These are phyloP conservation scores for Pharus latifolius DNA, from an alignment of 176 grass and related monocot genomes.

Conservation along the genomic window DNA sequence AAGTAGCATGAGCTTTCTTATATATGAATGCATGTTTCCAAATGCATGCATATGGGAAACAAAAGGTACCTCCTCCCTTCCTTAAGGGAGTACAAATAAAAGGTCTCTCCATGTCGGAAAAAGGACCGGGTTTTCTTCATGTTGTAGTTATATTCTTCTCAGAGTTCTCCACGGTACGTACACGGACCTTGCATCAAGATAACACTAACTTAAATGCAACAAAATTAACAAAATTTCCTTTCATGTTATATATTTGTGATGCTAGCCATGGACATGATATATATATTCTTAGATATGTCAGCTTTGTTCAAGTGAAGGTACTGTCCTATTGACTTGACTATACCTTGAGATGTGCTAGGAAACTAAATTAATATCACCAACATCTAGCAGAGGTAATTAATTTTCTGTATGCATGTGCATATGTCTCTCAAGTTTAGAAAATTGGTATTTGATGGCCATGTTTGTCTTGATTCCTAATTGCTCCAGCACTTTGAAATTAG, in stretches of 20 bases:
- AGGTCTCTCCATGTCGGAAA: background rate
- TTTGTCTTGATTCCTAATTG: constrained; percentile 45
- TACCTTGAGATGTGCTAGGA: background rate
- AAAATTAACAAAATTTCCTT: too few species aligned
- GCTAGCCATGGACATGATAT: background rate
- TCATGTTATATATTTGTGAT: too few species aligned
- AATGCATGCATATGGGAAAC: background rate
- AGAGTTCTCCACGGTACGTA: background rate
- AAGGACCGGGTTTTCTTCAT: too few species aligned
- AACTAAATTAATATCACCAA: background rate
- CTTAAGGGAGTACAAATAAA: background rate
- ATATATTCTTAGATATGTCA: constrained; percentile 15
- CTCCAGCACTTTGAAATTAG: constrained; percentile 3
- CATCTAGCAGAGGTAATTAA: background rate
- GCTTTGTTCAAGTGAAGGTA: constrained; percentile 10
- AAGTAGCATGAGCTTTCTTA: background rate
- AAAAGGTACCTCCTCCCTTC: too few species aligned
- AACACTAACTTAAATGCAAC: background rate
- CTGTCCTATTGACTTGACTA: constrained; percentile 34
- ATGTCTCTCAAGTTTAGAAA: background rate
- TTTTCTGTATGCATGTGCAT: background rate
- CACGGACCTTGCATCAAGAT: background rate
- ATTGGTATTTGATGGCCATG: constrained; percentile 12
- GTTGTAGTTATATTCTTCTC: background rate
- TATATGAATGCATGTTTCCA: background rate